Evolutionary conservation across 305 asterid species (phyloP).

Genomic region (Ruellia speciosa): DNA sequence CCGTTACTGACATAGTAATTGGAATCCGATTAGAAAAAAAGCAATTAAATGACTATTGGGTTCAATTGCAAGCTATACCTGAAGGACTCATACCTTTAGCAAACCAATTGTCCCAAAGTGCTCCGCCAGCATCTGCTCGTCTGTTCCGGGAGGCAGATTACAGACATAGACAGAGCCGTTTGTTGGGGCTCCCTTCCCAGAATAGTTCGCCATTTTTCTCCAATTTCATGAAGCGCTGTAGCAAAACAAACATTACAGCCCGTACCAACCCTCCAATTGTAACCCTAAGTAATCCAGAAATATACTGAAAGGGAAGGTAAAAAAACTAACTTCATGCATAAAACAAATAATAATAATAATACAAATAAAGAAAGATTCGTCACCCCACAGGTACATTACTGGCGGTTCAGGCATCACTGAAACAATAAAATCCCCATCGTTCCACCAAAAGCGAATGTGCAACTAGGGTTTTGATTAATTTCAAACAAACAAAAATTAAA

Average conservation of each 20-base stretch:
- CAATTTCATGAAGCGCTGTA: conserved; percentile 38
- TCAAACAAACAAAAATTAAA: not conserved
- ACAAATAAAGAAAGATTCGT: not conserved
- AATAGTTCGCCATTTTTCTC: conserved; percentile 54
- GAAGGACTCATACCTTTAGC: conserved; percentile 61
- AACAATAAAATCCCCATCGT: not conserved
- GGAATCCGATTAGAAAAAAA: not conserved
- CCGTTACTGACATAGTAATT: not conserved
- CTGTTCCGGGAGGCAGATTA: conserved; percentile 81
- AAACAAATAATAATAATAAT: not conserved
- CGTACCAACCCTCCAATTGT: not conserved
- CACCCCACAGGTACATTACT: not conserved
- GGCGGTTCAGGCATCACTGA: not conserved
- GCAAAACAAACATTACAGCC: not conserved
- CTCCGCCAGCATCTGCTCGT: conserved; percentile 86
- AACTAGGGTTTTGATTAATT: not conserved
- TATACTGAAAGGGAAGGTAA: not conserved
- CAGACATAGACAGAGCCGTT: conserved; percentile 81
- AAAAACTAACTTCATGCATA: not conserved
- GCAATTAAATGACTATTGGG: not conserved
- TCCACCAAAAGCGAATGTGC: not conserved
- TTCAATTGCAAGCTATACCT: conserved; percentile 21
- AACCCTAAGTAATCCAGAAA: not conserved
- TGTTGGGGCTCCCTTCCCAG: conserved; percentile 56
- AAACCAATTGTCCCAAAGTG: conserved; percentile 89